Percentiles rank a stretch among this genome's conserved stretches.
Evolutionary conservation across 2,329 filamentous ascomycete species (phyloP).

Genomic region (Pseudocercospora pini-densiflorae): DNA sequence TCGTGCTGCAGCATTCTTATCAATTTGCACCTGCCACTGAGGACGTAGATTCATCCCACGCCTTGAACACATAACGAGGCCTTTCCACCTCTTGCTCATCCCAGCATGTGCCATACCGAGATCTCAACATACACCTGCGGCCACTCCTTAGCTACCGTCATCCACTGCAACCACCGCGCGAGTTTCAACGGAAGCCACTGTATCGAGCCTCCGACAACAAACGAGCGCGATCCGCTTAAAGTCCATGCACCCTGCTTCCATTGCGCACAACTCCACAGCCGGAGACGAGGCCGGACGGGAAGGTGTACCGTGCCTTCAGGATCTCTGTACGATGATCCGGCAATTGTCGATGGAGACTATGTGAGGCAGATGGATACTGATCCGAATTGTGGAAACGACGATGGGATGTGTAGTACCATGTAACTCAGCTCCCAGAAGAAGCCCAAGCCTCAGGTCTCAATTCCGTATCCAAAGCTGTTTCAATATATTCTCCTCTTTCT

Average conservation of each 20-base stretch:
- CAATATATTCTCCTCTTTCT: constrained; percentile 22
- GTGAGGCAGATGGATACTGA: constrained; percentile 10
- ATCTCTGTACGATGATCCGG: not conserved
- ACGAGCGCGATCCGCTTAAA: constrained; percentile 3
- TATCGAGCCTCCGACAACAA: constrained; percentile 2
- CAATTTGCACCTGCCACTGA: not conserved
- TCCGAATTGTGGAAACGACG: constrained; percentile 21
- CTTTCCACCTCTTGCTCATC: too few species aligned
- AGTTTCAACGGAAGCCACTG: not conserved
- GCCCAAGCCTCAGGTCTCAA: constrained; percentile 28
- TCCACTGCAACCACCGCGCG: constrained; percentile 9
- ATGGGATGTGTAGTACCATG: constrained; percentile 10
- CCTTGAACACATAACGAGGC: too few species aligned
- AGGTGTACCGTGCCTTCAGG: not conserved
- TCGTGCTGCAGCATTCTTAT: not conserved
- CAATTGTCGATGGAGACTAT: constrained; percentile 6
- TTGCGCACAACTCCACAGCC: constrained; percentile 7
- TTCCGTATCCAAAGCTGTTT: constrained; percentile 29
- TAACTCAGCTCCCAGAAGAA: constrained; percentile 11
- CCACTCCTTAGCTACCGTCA: not conserved
- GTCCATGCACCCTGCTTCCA: constrained; percentile 5
- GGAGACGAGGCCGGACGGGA: not conserved
- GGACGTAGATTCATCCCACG: too few species aligned
- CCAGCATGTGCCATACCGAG: constrained; percentile 18
- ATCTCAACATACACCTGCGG: constrained; percentile 16